Evolutionary conservation across 2,329 filamentous ascomycete species (phyloP).

Genomic region (Chalaropsis ovoidea): DNA sequence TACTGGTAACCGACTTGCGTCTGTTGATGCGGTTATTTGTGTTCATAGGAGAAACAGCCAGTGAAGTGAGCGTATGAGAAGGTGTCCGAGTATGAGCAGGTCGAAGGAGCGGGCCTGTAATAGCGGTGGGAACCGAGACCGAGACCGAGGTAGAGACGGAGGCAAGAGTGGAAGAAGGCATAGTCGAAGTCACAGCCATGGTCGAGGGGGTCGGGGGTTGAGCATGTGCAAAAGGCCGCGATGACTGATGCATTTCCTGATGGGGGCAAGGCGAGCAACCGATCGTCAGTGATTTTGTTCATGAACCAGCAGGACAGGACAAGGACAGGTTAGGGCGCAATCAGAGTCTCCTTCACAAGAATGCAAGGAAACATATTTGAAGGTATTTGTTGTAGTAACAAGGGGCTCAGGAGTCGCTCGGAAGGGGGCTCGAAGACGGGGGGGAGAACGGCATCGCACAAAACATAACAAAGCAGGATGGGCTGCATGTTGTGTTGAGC

Average conservation of each 20-base stretch:
- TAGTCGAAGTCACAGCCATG: conserved; percentile 32
- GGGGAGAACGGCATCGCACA: conserved; percentile 16
- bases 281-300: conserved; percentile 26
- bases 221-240: conserved; percentile 41
- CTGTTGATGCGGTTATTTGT: conserved; percentile 76
- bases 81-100: conserved; percentile 62
- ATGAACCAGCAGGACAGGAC: conserved; percentile 14
- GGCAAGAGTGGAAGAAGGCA: conserved; percentile 9
- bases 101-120: conserved; percentile 50
- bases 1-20: conserved; percentile 80
- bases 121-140: neutral
- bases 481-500: conserved; percentile 18
- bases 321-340: neutral
- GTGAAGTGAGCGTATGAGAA: conserved; percentile 59
- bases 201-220: conserved; percentile 21
- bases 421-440: neutral
- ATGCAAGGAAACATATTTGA: neutral
- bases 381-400: neutral
- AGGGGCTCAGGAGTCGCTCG: neutral
- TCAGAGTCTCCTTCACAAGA: neutral
- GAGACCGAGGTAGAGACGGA: conserved; percentile 28
- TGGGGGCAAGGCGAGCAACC: conserved; percentile 28
- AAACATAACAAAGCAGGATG: conserved; percentile 11
- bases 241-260: conserved; percentile 55
- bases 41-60: conserved; percentile 62